Percentiles rank a stretch among this genome's conserved stretches.
Conservation (phyloP, 2,329 filamentous ascomycete genomes). For the Fusarium sp. region DNA sequence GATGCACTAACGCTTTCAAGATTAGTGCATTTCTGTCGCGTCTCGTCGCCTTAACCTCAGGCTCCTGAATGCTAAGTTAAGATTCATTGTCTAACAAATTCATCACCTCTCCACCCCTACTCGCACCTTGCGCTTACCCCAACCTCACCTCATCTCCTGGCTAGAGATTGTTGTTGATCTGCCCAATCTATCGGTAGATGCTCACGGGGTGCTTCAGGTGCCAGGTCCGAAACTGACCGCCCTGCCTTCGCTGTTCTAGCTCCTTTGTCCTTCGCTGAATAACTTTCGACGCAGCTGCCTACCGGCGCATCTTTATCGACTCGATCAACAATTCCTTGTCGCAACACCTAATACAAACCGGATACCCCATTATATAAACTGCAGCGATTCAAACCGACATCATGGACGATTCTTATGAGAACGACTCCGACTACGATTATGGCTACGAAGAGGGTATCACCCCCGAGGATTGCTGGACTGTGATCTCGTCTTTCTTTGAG, state of each 20-base stretch:
- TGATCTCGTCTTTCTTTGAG: slow-evolving; percentile 97
- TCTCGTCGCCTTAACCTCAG: slow-evolving; percentile 42
- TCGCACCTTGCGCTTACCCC: slow-evolving; percentile 38
- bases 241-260: slow-evolving; percentile 45
- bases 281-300: slow-evolving; percentile 27
- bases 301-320: slow-evolving; percentile 18
- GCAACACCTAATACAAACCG: slow-evolving; percentile 3
- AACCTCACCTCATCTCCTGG: slow-evolving; percentile 26
- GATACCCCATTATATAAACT: background rate
- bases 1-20: background rate
- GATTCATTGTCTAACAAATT: slow-evolving; percentile 45
- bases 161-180: slow-evolving; percentile 35
- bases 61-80: slow-evolving; percentile 42
- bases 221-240: slow-evolving; percentile 50
- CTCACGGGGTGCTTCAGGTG: slow-evolving; percentile 51
- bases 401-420: slow-evolving; percentile 67
- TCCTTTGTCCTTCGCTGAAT: slow-evolving; percentile 36
- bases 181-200: slow-evolving; percentile 47
- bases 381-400: slow-evolving; percentile 33
- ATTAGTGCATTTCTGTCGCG: slow-evolving; percentile 34
- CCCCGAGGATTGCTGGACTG: slow-evolving; percentile 97
- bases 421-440: slow-evolving; percentile 75
- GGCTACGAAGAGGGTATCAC: slow-evolving; percentile 81
- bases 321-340: slow-evolving; percentile 8
- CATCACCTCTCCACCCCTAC: slow-evolving; percentile 41